A percentile compares a stretch with the other conserved stretches of the same genome.
These are phyloP conservation scores for Uromyces viciae-fabae DNA, from an alignment of 1,284 basidiomycete genomes.

Conservation along the genomic window DNA sequence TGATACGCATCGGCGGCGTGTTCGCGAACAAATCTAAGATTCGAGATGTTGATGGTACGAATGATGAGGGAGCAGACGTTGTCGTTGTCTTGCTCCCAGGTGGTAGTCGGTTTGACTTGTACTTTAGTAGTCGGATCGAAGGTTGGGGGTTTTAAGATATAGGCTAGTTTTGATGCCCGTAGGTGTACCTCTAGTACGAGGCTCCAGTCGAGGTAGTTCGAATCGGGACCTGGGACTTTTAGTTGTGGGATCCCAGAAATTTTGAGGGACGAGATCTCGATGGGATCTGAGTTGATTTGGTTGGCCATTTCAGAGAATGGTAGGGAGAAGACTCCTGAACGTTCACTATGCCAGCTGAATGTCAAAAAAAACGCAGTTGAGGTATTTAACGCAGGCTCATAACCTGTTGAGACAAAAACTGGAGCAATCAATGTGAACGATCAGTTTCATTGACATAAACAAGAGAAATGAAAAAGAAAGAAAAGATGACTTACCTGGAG, in stretches of 20 bases:
- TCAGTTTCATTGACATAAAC: too few species aligned
- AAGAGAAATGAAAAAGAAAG: too few species aligned
- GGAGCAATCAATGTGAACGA: too few species aligned
- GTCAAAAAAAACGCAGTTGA: too few species aligned
- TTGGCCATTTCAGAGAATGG: too few species aligned
- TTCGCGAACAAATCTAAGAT: neutral
- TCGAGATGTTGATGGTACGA: neutral
- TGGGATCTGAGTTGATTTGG: too few species aligned
- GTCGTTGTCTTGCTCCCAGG: neutral
- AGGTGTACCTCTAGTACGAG: neutral
- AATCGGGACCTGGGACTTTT: neutral
- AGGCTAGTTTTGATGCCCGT: neutral
- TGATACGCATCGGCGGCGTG: neutral
- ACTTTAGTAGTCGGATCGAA: neutral
- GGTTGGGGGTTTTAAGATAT: neutral
- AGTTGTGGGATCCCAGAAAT: neutral
- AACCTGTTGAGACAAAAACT: too few species aligned
- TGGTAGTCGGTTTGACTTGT: neutral
- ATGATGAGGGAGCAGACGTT: neutral
- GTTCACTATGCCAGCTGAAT: too few species aligned
- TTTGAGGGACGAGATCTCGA: too few species aligned
- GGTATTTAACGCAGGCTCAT: too few species aligned
- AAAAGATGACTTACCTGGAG: too few species aligned
- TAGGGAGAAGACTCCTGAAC: too few species aligned
- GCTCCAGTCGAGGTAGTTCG: conserved; percentile 10